These are phyloP conservation scores for Staphylotrichum longicolle DNA, from an alignment of 495 filamentous ascomycete genomes.

Conservation along the genomic window DNA sequence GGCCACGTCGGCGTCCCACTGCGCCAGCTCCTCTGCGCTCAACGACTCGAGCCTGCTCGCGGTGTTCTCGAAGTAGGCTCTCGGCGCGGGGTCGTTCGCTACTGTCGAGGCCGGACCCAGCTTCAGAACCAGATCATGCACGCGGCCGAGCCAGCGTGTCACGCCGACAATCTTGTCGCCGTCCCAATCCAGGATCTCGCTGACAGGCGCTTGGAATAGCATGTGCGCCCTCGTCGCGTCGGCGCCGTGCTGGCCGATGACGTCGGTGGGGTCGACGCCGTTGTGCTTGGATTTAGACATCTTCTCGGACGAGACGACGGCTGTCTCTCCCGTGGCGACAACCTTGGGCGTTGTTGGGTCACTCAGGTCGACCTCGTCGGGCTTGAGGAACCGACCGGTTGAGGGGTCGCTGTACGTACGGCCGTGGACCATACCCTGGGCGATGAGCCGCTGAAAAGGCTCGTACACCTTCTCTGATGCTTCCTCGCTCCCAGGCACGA, in stretches of 20 bases:
- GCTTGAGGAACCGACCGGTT: constrained; percentile 74
- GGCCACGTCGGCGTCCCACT: constrained; percentile 51
- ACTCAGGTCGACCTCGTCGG: constrained; percentile 68
- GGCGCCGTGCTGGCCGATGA: constrained; percentile 71
- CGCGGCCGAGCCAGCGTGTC: constrained; percentile 69
- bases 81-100: constrained; percentile 1
- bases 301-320: constrained; percentile 73
- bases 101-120: constrained; percentile 17
- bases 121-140: constrained; percentile 58
- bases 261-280: constrained; percentile 75
- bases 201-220: constrained; percentile 80
- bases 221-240: constrained; percentile 85
- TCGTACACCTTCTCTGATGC: constrained; percentile 43
- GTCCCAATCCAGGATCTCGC: constrained; percentile 84
- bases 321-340: constrained; percentile 53
- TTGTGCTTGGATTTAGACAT: constrained; percentile 98
- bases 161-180: constrained; percentile 78
- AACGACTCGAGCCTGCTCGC: constrained; percentile 18
- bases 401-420: constrained; percentile 74
- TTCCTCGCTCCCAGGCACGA: constrained; percentile 28
- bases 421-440: constrained; percentile 91
- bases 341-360: constrained; percentile 58
- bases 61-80: constrained; percentile 34
- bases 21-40: constrained; percentile 23
- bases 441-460: constrained; percentile 76